Percentiles rank a stretch among this genome's conserved stretches.
Evolutionary conservation across 2,329 filamentous ascomycete genomes (phyloP).

Genomic region (Claviceps maximensis): DNA sequence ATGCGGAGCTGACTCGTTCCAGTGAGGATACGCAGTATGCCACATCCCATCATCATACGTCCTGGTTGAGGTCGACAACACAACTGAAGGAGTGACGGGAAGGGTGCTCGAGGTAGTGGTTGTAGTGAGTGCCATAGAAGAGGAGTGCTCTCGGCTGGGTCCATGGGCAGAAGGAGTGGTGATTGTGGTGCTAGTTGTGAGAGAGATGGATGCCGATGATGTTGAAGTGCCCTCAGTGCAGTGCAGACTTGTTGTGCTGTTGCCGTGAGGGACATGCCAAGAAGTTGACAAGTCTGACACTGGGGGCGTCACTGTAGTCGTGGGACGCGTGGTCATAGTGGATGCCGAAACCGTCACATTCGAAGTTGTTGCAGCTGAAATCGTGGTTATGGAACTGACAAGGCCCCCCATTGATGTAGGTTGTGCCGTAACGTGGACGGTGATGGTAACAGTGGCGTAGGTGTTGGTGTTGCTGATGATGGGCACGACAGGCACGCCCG

Average conservation of each 20-base stretch:
- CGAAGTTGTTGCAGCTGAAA: not conserved
- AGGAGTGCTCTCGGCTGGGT: not conserved
- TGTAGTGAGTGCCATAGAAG: not conserved
- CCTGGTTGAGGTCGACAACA: conserved; percentile 11
- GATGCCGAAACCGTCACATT: not conserved
- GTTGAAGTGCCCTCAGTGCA: not conserved
- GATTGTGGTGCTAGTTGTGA: not conserved
- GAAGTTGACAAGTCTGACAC: not conserved
- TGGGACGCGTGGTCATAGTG: no score
- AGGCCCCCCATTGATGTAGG: not conserved
- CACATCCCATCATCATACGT: conserved; percentile 30
- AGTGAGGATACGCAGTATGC: conserved; percentile 32
- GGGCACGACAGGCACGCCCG: conserved; percentile 17
- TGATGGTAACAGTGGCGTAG: not conserved
- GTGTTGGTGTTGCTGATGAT: conserved; percentile 9
- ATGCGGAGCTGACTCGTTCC: conserved; percentile 24
- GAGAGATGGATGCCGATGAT: not conserved
- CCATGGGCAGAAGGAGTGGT: not conserved
- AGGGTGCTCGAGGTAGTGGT: conserved; percentile 3
- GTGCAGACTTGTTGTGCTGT: not conserved
- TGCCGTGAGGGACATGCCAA: not conserved
- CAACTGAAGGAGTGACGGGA: conserved; percentile 1
- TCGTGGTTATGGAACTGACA: not conserved
- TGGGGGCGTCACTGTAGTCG: no score
- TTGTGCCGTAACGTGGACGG: not conserved